Percentiles rank a stretch among this genome's conserved stretches.
Evolutionary conservation across 2,329 filamentous ascomycete genomes (phyloP).

Genomic region (Nannizziopsis barbatae): DNA sequence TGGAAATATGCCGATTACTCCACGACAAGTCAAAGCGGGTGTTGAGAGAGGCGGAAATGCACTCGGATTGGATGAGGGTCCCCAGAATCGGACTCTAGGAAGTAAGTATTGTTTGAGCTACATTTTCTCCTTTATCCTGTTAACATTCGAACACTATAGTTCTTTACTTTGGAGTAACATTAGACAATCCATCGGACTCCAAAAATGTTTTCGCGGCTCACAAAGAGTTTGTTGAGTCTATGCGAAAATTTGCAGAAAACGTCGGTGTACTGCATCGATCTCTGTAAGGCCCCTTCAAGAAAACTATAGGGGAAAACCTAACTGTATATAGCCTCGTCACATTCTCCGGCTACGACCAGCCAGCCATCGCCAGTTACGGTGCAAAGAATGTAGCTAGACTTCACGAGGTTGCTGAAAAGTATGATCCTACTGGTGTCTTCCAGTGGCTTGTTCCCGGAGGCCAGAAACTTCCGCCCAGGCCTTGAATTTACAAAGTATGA

Average conservation of each 20-base stretch:
- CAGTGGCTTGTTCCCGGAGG: constrained; percentile 11
- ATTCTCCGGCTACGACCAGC: constrained; percentile 8
- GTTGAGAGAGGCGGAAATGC: constrained; percentile 9
- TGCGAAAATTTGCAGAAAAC: constrained; percentile 4
- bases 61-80: constrained; percentile 4
- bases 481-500: neutral
- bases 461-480: constrained; percentile 8
- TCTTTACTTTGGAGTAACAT: constrained; percentile 9
- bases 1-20: constrained; percentile 10
- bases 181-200: neutral
- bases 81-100: neutral
- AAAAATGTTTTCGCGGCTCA: constrained; percentile 4
- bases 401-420: constrained; percentile 3
- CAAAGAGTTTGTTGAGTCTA: constrained; percentile 7
- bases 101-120: constrained; percentile 1
- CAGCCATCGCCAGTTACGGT: constrained; percentile 11
- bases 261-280: constrained; percentile 2
- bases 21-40: constrained; percentile 4
- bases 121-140: neutral
- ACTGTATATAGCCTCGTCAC: constrained; percentile 5
- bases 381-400: constrained; percentile 8
- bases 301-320: neutral
- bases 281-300: neutral
- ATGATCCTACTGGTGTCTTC: constrained; percentile 10
- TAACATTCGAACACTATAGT: neutral